A percentile compares a stretch with the other conserved stretches of the same genome.
phyloP scores from a whole-genome alignment of 2,329 filamentous ascomycete species.

The Colletotrichum magnum region DNA sequence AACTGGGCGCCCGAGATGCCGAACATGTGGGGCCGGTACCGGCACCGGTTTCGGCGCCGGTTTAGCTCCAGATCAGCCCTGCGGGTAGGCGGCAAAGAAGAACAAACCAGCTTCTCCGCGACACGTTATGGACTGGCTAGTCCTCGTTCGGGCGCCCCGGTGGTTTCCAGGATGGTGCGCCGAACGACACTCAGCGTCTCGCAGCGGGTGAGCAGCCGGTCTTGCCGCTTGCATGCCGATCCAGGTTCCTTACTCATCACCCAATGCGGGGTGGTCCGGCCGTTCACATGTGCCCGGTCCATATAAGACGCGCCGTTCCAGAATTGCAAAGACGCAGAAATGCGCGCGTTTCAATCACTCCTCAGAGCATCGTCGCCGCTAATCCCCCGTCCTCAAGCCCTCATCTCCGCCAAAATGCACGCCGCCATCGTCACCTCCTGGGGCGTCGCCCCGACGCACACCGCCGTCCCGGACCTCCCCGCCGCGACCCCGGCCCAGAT shows the following conservation, averaged over 20 bases:
- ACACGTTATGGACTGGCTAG: neutral
- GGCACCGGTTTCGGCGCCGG: no score
- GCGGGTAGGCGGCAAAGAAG: neutral
- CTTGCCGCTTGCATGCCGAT: neutral
- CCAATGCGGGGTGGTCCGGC: neutral
- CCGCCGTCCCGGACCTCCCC: constrained; percentile 48
- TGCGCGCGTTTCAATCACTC: no score
- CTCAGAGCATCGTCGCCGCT: accelerated
- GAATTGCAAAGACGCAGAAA: no score
- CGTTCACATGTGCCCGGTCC: neutral
- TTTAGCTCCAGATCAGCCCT: neutral
- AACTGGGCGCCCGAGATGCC: no score
- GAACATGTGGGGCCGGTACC: no score
- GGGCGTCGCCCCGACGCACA: constrained; percentile 48
- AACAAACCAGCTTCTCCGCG: neutral
- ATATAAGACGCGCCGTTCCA: neutral
- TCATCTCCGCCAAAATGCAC: constrained; percentile 47
- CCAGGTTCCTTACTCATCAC: constrained; percentile 23
- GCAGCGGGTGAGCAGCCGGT: neutral
- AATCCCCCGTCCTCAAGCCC: no score
- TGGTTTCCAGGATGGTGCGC: neutral
- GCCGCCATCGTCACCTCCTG: constrained; percentile 57
- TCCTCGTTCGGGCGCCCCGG: neutral
- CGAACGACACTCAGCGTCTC: constrained; percentile 13
- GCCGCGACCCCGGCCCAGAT: constrained; percentile 59